Evolutionary conservation across 805 yeast species (phyloP), one percentile per base, ranked within the genome.

Genomic region (Kurtzmaniella cleridarum): DNA sequence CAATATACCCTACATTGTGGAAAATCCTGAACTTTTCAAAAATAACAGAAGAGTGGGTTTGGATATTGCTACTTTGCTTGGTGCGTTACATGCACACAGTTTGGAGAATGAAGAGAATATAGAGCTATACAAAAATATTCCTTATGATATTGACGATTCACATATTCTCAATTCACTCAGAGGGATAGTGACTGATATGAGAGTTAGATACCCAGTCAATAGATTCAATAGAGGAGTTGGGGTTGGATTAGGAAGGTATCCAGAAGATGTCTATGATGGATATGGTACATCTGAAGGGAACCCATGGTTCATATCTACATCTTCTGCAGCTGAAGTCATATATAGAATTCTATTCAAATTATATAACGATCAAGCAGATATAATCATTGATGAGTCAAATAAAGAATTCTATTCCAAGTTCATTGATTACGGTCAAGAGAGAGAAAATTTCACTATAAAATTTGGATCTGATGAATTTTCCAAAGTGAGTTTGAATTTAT

Each of bases 251-350:
- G 98, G 98, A 2, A 72, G 98, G 54, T 90, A 90, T 54, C 96
- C 97, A 1, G 98, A 90, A 54, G 98, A 90, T 60, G 57, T 82
- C 8, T 90, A 90, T 59, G 82, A 90, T 57, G 96, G 96, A 0
- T 63, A 68, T 43, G 79, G 78, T 0, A 66, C 74, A 0, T 69
- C 81, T 26, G 87, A 81, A 50, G 97, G 96, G 2, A 89, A 90
- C 53, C 97, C 98, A 5, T 90, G 97, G 98, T 88, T 89, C 54
- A 74, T 90, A 41, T 66, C 85, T 3, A 84, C 91, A 1, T 76
- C 84, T 0, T 68, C 84, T 3, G 87, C 86, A 2, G 66, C 86
- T 4, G 86, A 82, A 54, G 48, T 81, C 13, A 54, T 83, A 32
- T 82, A 73, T 58, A 77, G 75, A 51, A 54, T 76, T 42, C 66